Conservation (phyloP, 2,329 filamentous ascomycete genomes). For the Colletotrichum australisinense region DNA sequence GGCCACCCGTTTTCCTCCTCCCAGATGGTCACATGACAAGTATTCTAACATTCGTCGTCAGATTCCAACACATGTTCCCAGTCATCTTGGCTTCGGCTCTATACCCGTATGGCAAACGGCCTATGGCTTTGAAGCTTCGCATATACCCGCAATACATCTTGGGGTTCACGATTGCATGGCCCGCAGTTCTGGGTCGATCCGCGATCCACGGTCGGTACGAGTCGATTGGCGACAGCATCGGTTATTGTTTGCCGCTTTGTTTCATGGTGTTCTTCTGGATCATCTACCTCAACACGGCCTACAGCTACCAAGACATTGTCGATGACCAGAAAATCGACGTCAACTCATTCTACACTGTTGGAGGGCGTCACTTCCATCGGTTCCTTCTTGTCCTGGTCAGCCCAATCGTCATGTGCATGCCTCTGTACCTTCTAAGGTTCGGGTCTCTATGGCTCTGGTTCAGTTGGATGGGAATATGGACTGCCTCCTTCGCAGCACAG, state of each 20-base stretch:
- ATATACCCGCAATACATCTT: conserved; percentile 41
- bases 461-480: conserved; percentile 32
- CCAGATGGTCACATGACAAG: accelerated
- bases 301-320: conserved; percentile 40
- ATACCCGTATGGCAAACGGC: conserved; percentile 40
- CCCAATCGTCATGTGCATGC: conserved; percentile 22
- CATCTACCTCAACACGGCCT: conserved; percentile 41
- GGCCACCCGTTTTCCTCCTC: neutral
- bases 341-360: conserved; percentile 38
- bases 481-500: conserved; percentile 23
- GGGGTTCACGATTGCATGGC: conserved; percentile 40
- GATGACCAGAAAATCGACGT: conserved; percentile 40
- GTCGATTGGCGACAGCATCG: conserved; percentile 34
- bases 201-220: conserved; percentile 37
- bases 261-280: conserved; percentile 43
- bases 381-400: conserved; percentile 27
- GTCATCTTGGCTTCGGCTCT: conserved; percentile 37
- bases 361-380: conserved; percentile 20
- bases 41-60: conserved; percentile 16
- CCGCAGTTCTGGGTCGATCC: conserved; percentile 38
- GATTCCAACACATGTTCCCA: conserved; percentile 38
- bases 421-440: conserved; percentile 17
- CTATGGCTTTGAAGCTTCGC: conserved; percentile 34
- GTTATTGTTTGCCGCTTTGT: conserved; percentile 38
- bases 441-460: conserved; percentile 25